phyloP scores from a whole-genome alignment of 768 basidiomycete genomes.

The Infundibulicybe gibba region DNA sequence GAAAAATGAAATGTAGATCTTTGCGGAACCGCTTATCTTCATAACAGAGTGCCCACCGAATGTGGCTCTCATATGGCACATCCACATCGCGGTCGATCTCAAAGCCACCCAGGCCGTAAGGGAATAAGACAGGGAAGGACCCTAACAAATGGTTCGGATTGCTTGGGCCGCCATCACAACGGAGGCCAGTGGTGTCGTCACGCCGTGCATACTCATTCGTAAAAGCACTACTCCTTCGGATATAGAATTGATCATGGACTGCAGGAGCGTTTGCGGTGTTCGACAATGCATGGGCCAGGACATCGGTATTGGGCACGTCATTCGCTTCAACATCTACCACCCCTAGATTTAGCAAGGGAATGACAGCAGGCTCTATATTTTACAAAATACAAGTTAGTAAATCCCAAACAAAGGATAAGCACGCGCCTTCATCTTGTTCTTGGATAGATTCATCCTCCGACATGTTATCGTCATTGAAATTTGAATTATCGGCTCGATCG shows the following conservation, averaged over 20 bases:
- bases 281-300: constrained; percentile 16
- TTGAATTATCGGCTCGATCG: not conserved
- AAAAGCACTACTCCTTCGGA: not conserved
- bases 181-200: not conserved
- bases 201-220: not conserved
- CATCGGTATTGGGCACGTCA: constrained; percentile 8
- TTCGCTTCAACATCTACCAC: constrained; percentile 15
- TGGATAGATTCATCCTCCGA: not conserved
- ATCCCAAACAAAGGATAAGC: not conserved
- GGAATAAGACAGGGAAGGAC: constrained; percentile 8
- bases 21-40: constrained; percentile 22
- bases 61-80: constrained; percentile 14
- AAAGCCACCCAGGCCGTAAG: constrained; percentile 11
- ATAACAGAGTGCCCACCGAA: constrained; percentile 19
- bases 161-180: not conserved
- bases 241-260: too few species aligned
- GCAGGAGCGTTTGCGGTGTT: constrained; percentile 3
- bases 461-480: not conserved
- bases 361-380: constrained; percentile 8
- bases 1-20: constrained; percentile 23
- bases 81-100: not conserved
- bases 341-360: constrained; percentile 20
- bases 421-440: not conserved
- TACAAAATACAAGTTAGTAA: too few species aligned
- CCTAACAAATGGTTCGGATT: constrained; percentile 7